Base-by-base conservation (phyloP, 1,139 yeast species). In the Zhuliangozyma blackwelliae region DNA sequence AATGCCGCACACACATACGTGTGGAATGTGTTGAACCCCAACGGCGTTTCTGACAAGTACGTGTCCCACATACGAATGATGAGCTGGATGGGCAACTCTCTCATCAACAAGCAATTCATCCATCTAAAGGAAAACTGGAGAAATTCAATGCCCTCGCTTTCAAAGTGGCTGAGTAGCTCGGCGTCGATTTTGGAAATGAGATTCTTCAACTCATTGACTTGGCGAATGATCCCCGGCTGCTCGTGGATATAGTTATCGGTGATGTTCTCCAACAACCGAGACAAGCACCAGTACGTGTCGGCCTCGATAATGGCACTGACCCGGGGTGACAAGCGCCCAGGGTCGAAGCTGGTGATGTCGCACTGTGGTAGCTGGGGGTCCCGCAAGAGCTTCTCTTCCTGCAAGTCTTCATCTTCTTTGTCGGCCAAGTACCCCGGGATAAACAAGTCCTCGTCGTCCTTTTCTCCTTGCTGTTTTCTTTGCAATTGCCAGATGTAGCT, bases 1-100 rank as follows among this genome's bases (percentile, higher is more conserved):
- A 92, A 92, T 10, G 98, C 97, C n/a, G 97, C 97, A 64, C 99
- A 92, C 4, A 92, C 98, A 55, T 92, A 92, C 7, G 92, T 89
- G 57, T 92, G 99, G 61, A 94, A 92, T 50, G 83, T 88, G 46
- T 88, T 87, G 55, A 92, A 86, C 5, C 97, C 97, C 27, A 84
- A 73, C 0, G 92, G 82, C 5, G 85, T 86, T 56, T 92, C 97
- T 35, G 96, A 81, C 37, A 92, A 63, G 57, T 92, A 92, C 0
- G 99, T 90, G 55, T 92, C 99, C 98, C 98, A 92, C 96, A 92
- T 92, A 38, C 99, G 71, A 23, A 89, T 79, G 7, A 92, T 86
- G 41, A 88, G 74, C 28, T 71, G 68, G 50, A 92, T 79, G 32
- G 82, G 79, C 31, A 92, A 71, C 54, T 92, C 99, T 47, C 99